Evolutionary conservation across 768 basidiomycete species (phyloP), one percentile per base, ranked within the genome.

Genomic region (Pleurotus pulmonarius): DNA sequence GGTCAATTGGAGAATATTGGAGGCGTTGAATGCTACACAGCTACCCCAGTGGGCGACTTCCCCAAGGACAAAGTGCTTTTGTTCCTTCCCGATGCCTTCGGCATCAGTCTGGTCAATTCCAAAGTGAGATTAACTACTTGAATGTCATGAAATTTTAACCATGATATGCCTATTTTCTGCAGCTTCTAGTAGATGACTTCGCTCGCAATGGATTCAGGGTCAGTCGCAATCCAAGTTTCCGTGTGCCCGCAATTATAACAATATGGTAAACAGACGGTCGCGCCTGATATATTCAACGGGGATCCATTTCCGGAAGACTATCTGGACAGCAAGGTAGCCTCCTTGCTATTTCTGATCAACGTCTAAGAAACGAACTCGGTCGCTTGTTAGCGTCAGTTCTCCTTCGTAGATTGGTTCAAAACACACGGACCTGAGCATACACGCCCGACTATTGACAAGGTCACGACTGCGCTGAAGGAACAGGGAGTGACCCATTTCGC

Each of bases 401-500:
- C 84, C 56, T 3, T 79, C 3, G 9, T 0, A 20, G 65, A 56
- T 24, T 86, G 83, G 83, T 41, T 83, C 40, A 38, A 40, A 3
- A 70, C 60, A 0, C 86, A 87, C 58, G 65, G 63, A 9, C 20
- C 58, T 12, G 73, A 64, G 0, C 37, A 63, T 7, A 81, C 79
- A 1, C 80, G 81, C 13, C 81, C 83, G 1, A 8, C 61, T 4
- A 60, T 88, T 25, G 77, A 88, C 70, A 81, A 77, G 47, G 81
- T 87, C 41, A 73, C 88, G 25, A 67, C 64, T 3, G 80, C 73
- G 0, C 76, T 92, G 58, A 84, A 83, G 64, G 78, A 69, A 26
- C 63, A 80, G 58, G 88, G 88, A 2, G 72, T 90, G 18, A 81
- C 73, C 1, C 65, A 65, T 5, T 78, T 91, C 55, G 87, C 71